A percentile compares a stretch with the other conserved stretches of the same genome.
These are phyloP conservation scores for Coemansia aciculifera DNA, from an alignment of 192 early-diverging fungal species.

Conservation along the genomic window DNA sequence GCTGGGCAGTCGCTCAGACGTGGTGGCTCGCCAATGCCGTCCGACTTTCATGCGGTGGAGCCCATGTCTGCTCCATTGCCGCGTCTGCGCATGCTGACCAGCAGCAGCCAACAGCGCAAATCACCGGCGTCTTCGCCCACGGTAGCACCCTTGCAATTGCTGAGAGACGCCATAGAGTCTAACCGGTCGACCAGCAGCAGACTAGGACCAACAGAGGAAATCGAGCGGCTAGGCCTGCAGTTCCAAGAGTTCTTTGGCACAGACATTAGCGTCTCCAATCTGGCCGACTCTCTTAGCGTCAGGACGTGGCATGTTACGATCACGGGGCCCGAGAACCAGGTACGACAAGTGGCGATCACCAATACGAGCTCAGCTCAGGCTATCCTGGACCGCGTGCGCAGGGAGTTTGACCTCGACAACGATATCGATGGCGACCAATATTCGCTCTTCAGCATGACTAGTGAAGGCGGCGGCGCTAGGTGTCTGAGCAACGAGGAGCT, in stretches of 20 bases:
- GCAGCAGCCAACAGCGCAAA: conserved; percentile 22
- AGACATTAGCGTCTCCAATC: conserved; percentile 44
- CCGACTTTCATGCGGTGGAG: conserved; percentile 15
- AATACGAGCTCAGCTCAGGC: conserved; percentile 65
- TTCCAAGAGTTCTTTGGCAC: conserved; percentile 57
- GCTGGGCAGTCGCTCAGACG: conserved; percentile 21
- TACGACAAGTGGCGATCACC: conserved; percentile 76
- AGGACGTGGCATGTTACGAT: conserved; percentile 70
- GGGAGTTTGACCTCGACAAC: conserved; percentile 78
- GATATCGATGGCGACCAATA: conserved; percentile 66
- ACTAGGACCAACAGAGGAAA: conserved; percentile 24
- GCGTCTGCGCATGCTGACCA: conserved; percentile 37
- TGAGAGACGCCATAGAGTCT: conserved; percentile 21
- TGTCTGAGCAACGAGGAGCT: conserved; percentile 79
- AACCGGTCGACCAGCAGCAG: conserved; percentile 10
- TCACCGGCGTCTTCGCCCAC: conserved; percentile 16
- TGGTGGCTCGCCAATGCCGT: not conserved
- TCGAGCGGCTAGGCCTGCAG: conserved; percentile 49
- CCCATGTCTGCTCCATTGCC: conserved; percentile 45
- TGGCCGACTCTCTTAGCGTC: conserved; percentile 53
- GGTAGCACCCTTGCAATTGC: conserved; percentile 19
- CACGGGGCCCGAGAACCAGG: conserved; percentile 76
- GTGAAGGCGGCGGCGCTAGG: conserved; percentile 69
- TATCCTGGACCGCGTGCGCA: conserved; percentile 71
- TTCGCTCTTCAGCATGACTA: conserved; percentile 70